Evolutionary conservation across 129 eudicot genomes (phyloP), one percentile per base, ranked within the genome.

Genomic region (Escallonia herrerae): DNA sequence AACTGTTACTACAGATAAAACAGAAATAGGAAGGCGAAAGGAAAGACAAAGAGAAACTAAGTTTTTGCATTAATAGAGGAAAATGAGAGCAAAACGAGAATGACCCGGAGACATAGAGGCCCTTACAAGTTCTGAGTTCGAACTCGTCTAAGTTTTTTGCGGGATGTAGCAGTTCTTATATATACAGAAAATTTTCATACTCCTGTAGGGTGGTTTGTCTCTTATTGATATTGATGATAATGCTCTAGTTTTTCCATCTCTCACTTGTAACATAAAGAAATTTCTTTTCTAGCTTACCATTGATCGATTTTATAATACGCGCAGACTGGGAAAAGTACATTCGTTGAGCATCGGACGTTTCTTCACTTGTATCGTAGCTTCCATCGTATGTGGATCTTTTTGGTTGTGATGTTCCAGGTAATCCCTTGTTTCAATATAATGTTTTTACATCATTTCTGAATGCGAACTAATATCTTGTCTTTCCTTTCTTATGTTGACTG

Each of bases 311-410:
- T 58, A 63, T 38, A 65, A 5, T 39, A 67, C 51, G 15, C 43
- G 43, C 93, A 94, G 99, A 89, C 96, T 40, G 96, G 87, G 47
- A 94, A 94, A 75, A 89, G 96, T 66, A 75, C 93, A 41, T 94
- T 94, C 63, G 99, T 94, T 10, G 97, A 94, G 84, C 99, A 94
- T 82, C 80, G 99, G 62, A 89, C 99, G 14, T 94, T 83, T 50
- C 87, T 94, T 68, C 99, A 94, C 76, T 79, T 94, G 67, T 93
- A 93, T 84, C 93, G 95, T 64, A 93, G 99, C 72, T 93, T 93
- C 71, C 99, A 93, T 76, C 97, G 99, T 58, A 62, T 93, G 84
- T 93, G 99, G 99, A 93, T 93, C 65, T 93, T 93, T 70, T 78
- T 93, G 81, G 77, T 61, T 7, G 83, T 89, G 60, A 93, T 93